Conservation (phyloP, 75 land plant genomes). For the Picea sitchensis region DNA sequence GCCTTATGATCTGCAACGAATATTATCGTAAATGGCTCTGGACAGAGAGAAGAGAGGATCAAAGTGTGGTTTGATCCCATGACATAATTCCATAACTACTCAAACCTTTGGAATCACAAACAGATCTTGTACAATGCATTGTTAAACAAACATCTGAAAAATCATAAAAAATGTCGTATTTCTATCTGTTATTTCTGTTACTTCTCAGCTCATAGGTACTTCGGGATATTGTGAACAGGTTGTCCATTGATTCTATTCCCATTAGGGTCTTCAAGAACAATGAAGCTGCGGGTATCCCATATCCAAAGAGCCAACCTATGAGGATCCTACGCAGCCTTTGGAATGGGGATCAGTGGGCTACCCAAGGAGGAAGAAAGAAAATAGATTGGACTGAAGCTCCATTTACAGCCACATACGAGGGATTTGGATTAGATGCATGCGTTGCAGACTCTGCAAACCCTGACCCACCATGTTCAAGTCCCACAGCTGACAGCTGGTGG, state of each 20-base stretch:
- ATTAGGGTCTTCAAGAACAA: conserved; percentile 20
- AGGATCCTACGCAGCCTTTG: conserved; percentile 22
- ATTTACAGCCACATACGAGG: neutral
- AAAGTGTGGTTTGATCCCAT: conserved; percentile 57
- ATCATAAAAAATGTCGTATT: too few relatives aligned
- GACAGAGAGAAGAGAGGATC: conserved; percentile 34
- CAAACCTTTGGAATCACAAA: conserved; percentile 43
- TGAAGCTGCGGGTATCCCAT: conserved; percentile 16
- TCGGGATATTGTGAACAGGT: conserved; percentile 8
- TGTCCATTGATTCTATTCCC: conserved; percentile 21
- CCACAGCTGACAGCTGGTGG: too few relatives aligned
- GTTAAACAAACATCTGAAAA: too few relatives aligned
- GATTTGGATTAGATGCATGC: neutral
- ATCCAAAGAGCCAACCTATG: conserved; percentile 21
- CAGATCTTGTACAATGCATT: conserved; percentile 41
- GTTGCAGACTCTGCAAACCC: neutral
- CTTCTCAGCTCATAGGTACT: too few relatives aligned
- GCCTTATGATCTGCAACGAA: conserved; percentile 48
- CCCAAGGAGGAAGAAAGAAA: conserved; percentile 12
- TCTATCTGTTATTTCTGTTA: too few relatives aligned
- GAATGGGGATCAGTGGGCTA: conserved; percentile 31
- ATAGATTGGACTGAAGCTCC: conserved; percentile 9
- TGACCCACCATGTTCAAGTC: too few relatives aligned
- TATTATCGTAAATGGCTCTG: conserved; percentile 31
- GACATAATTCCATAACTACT: conserved; percentile 29